Percentiles rank a stretch among this genome's conserved stretches.
Evolutionary conservation across 805 yeast species (phyloP).

Genomic region (Nakazawaea populi): DNA sequence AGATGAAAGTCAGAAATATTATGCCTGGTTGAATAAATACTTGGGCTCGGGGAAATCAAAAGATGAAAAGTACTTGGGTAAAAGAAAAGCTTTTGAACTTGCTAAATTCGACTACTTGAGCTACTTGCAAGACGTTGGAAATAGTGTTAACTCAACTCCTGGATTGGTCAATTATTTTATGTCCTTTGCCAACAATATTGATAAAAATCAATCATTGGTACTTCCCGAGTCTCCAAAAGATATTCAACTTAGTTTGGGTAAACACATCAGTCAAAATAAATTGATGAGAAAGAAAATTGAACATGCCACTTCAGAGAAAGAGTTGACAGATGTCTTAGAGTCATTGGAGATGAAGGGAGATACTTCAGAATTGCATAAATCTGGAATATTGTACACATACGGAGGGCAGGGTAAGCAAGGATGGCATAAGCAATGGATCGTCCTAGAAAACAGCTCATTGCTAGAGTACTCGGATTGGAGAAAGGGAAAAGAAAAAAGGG

Average conservation of each 20-base stretch:
- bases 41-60: constrained; percentile 25
- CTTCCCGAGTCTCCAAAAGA: constrained; percentile 11
- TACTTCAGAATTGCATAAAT: constrained; percentile 13
- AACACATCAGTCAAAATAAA: constrained; percentile 15
- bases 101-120: constrained; percentile 25
- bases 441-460: constrained; percentile 59
- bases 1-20: constrained; percentile 30
- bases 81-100: constrained; percentile 23
- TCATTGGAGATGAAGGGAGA: constrained; percentile 21
- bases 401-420: constrained; percentile 59
- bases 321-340: constrained; percentile 35
- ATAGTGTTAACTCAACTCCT: neutral
- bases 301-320: constrained; percentile 12
- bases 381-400: constrained; percentile 50
- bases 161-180: constrained; percentile 1
- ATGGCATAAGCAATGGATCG: constrained; percentile 92
- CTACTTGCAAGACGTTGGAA: constrained; percentile 20
- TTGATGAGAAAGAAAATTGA: constrained; percentile 15
- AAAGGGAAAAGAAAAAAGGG: constrained; percentile 53
- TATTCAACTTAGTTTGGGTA: constrained; percentile 10
- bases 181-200: constrained; percentile 4
- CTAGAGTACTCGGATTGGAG: constrained; percentile 80
- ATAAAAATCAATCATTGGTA: neutral
- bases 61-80: constrained; percentile 26
- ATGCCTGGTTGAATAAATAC: constrained; percentile 29